These are phyloP conservation scores for Phytophthora niederhauseri DNA, from an alignment of 352 stramenopile species.

Conservation along the genomic window DNA sequence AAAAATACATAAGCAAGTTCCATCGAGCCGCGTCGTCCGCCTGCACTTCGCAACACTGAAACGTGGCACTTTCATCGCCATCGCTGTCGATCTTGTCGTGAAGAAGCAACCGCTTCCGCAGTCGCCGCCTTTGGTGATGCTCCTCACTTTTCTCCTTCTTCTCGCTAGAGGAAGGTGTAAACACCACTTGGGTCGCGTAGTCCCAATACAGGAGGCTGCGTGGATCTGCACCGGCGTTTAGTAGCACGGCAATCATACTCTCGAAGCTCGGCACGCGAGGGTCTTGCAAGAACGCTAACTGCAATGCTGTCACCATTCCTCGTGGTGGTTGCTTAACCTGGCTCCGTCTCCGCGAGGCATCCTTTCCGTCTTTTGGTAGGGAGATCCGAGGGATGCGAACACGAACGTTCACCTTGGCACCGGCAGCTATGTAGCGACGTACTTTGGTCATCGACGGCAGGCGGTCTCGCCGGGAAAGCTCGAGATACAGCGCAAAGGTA, in stretches of 20 bases:
- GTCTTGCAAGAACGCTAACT: constrained; percentile 54
- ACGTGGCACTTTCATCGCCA: constrained; percentile 22
- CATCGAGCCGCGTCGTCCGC: constrained; percentile 54
- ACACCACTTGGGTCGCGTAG: constrained; percentile 60
- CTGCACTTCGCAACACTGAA: constrained; percentile 37
- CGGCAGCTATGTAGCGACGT: constrained; percentile 50
- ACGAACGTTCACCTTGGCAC: constrained; percentile 59
- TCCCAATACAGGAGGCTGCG: constrained; percentile 59
- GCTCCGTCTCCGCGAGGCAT: constrained; percentile 18
- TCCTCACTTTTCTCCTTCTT: constrained; percentile 34
- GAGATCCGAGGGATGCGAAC: constrained; percentile 39
- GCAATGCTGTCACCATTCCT: constrained; percentile 49
- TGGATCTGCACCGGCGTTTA: constrained; percentile 48
- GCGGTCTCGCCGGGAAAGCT: constrained; percentile 50
- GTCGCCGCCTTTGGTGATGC: constrained; percentile 22
- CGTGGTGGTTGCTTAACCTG: constrained; percentile 22
- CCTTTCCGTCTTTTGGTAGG: constrained; percentile 20
- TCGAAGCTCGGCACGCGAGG: constrained; percentile 39
- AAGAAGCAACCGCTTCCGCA: constrained; percentile 41
- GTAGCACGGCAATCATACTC: constrained; percentile 44
- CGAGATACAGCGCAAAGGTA: constrained; percentile 55
- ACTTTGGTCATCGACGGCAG: constrained; percentile 44
- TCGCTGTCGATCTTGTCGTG: constrained; percentile 36
- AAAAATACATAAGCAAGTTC: constrained; percentile 78
- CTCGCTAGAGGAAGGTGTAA: constrained; percentile 23